phyloP scores from a whole-genome alignment of 1,139 yeast genomes.

The Magnusiomyces sp. region DNA sequence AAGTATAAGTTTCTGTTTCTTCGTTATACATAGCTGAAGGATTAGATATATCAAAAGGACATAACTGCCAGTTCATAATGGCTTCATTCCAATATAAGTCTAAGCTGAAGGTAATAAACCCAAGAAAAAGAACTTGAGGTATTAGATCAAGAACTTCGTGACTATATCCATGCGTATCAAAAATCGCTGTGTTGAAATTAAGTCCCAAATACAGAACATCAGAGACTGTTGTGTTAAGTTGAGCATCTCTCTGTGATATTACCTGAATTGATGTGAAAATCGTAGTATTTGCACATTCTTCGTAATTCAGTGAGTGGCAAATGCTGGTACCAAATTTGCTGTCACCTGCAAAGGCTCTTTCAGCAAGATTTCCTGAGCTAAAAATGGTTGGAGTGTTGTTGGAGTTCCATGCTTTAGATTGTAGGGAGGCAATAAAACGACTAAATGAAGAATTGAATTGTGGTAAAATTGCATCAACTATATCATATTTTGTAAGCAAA shows the following conservation, averaged over 20 bases:
- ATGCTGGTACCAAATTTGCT: slow-evolving; percentile 2
- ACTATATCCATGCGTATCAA: slow-evolving; percentile 46
- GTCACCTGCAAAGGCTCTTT: too few species aligned
- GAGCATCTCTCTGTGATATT: slow-evolving; percentile 54
- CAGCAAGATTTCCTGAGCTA: too few species aligned
- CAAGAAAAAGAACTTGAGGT: slow-evolving; percentile 38
- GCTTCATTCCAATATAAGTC: slow-evolving; percentile 62
- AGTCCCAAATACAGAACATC: slow-evolving; percentile 53
- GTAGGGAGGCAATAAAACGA: too few species aligned
- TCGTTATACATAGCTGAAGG: background rate
- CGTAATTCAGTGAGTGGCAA: slow-evolving; percentile 6
- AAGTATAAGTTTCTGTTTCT: background rate
- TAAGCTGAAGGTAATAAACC: slow-evolving; percentile 45
- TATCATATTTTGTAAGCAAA: too few species aligned
- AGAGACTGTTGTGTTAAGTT: slow-evolving; percentile 47
- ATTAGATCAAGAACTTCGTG: slow-evolving; percentile 31
- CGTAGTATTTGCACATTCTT: slow-evolving; percentile 10
- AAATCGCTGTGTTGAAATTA: slow-evolving; percentile 43
- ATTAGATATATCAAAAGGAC: slow-evolving; percentile 37
- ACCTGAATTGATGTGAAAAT: slow-evolving; percentile 11
- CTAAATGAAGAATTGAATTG: too few species aligned
- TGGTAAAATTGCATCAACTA: too few species aligned
- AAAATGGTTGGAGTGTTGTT: too few species aligned
- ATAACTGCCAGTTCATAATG: slow-evolving; percentile 52
- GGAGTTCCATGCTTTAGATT: too few species aligned